A percentile compares a stretch with the other conserved stretches of the same genome.
phyloP scores from a whole-genome alignment of 352 stramenopile genomes.

The Globisporangium okanoganense region DNA sequence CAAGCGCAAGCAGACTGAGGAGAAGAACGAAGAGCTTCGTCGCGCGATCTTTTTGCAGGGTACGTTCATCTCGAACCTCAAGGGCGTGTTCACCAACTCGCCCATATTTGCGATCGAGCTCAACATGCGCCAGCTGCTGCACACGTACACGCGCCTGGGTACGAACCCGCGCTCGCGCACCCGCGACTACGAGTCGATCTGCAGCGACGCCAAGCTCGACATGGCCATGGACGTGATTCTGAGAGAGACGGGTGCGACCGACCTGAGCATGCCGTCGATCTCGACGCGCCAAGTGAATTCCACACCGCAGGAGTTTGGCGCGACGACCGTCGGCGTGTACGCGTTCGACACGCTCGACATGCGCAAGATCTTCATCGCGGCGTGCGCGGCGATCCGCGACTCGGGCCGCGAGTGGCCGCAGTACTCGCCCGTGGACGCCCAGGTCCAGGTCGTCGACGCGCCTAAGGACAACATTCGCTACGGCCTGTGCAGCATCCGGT shows the following conservation, averaged over 20 bases:
- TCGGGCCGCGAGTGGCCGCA: slow-evolving; percentile 41
- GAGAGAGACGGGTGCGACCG: slow-evolving; percentile 36
- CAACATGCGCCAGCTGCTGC: slow-evolving; percentile 47
- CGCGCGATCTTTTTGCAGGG: slow-evolving; percentile 44
- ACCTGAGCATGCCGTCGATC: slow-evolving; percentile 38
- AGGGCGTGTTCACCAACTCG: slow-evolving; percentile 29
- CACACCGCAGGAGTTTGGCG: slow-evolving; percentile 28
- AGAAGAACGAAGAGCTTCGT: slow-evolving; percentile 47
- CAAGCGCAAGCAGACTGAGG: slow-evolving; percentile 28
- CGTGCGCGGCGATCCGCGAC: slow-evolving; percentile 36
- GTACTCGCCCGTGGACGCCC: slow-evolving; percentile 27
- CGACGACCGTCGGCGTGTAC: slow-evolving; percentile 46
- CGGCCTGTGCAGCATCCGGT: slow-evolving; percentile 30
- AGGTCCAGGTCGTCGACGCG: slow-evolving; percentile 30
- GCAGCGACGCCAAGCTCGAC: slow-evolving; percentile 40
- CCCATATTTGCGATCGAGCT: slow-evolving; percentile 23
- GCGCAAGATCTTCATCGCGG: slow-evolving; percentile 33
- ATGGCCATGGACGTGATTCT: slow-evolving; percentile 48
- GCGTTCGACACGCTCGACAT: slow-evolving; percentile 49
- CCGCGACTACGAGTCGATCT: slow-evolving; percentile 44
- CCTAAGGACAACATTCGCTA: slow-evolving; percentile 42
- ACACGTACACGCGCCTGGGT: slow-evolving; percentile 55
- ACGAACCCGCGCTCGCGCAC: slow-evolving; percentile 26
- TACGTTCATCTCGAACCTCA: slow-evolving; percentile 37
- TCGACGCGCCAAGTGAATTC: slow-evolving; percentile 23